Evolutionary conservation across 23 red algal genomes (phyloP).

Genomic region (Gracilaria domingensis): DNA sequence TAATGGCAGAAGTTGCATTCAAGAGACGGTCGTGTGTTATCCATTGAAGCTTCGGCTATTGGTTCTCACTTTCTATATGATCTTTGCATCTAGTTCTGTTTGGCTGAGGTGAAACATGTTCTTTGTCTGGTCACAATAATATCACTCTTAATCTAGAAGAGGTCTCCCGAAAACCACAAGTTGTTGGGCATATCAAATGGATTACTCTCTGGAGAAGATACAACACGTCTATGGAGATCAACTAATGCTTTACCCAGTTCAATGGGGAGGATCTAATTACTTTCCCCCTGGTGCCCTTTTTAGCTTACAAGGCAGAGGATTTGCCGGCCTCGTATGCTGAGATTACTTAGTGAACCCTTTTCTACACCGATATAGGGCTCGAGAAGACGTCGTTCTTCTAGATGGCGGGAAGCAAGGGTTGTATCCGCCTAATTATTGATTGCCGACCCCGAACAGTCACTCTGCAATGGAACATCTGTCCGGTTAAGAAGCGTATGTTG

Average conservation of each 20-base stretch:
- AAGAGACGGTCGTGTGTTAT: background rate
- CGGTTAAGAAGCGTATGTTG: background rate
- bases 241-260: no score
- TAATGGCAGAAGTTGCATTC: background rate
- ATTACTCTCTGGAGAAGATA: no score
- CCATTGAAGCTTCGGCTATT: background rate
- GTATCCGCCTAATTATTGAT: background rate
- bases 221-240: no score
- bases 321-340: background rate
- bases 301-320: background rate
- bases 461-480: background rate
- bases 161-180: no score
- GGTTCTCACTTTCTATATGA: slow-evolving; percentile 12
- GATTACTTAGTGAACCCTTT: background rate
- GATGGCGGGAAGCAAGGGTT: background rate
- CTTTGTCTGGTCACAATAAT: no score
- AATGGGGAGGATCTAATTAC: no score
- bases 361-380: background rate
- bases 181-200: no score
- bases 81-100: slow-evolving; percentile 7
- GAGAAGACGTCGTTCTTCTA: background rate
- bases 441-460: background rate
- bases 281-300: no score
- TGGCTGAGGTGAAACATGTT: background rate
- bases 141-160: background rate